phyloP scores from a whole-genome alignment of 345 rosid genomes.

The Euclidium syriacum region DNA sequence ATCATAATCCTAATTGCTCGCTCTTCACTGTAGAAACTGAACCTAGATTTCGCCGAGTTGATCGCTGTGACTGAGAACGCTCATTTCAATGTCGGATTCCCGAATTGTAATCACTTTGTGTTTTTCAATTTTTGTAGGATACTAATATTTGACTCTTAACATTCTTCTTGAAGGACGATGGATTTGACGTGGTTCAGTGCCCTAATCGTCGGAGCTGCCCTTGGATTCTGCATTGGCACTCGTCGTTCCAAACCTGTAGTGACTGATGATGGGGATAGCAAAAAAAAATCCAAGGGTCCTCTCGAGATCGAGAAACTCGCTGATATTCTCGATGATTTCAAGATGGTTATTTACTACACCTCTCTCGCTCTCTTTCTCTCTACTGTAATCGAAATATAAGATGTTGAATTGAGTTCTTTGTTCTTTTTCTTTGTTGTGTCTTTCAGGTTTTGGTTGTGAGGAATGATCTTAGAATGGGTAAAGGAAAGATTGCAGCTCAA shows the following conservation, averaged over 20 bases:
- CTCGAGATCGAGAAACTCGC: conserved; percentile 87
- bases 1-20: neutral
- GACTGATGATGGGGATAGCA: conserved; percentile 22
- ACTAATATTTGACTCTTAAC: neutral
- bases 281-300: conserved; percentile 41
- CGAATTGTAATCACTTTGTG: neutral
- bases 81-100: neutral
- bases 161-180: conserved; percentile 32
- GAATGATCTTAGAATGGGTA: conserved; percentile 98
- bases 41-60: neutral
- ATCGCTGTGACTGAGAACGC: neutral
- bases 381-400: neutral
- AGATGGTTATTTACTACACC: conserved; percentile 51
- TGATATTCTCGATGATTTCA: conserved; percentile 76
- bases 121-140: neutral
- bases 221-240: conserved; percentile 79
- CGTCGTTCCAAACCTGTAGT: conserved; percentile 33
- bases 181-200: conserved; percentile 79
- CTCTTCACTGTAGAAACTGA: neutral
- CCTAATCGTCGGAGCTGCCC: conserved; percentile 72
- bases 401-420: neutral
- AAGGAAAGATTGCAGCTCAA: conserved; percentile 98
- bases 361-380: neutral
- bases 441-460: conserved; percentile 92
- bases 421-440: neutral